Evolutionary conservation across 106 monocot species (phyloP).

Genomic region (Apostasia shenzhenica): DNA sequence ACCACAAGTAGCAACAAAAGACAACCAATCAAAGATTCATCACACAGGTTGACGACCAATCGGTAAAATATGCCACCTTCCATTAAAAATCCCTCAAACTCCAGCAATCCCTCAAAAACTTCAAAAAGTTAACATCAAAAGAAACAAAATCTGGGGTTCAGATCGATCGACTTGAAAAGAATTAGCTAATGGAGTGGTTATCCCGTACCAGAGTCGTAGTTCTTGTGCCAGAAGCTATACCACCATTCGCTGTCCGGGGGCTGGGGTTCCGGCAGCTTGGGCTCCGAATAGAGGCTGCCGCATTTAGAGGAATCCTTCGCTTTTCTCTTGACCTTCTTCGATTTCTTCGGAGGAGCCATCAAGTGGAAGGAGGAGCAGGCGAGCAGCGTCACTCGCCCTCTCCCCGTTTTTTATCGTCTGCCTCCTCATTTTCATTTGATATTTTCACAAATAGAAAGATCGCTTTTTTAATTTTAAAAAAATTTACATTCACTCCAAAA

Average conservation of each 20-base stretch:
- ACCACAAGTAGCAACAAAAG: too few species aligned
- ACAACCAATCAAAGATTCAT: too few species aligned
- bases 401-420: neutral
- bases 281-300: conserved; percentile 5
- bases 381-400: neutral
- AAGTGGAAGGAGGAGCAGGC: neutral
- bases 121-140: neutral
- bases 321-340: conserved; percentile 42
- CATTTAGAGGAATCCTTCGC: conserved; percentile 17
- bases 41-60: too few species aligned
- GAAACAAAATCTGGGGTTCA: neutral
- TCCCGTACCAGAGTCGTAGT: conserved; percentile 18
- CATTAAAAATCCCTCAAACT: too few species aligned
- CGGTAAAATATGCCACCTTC: too few species aligned
- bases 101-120: too few species aligned
- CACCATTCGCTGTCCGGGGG: conserved; percentile 42
- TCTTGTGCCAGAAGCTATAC: conserved; percentile 41
- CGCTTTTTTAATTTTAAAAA: too few species aligned
- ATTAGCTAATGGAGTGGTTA: neutral
- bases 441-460: too few species aligned
- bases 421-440: too few species aligned
- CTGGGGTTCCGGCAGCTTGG: conserved; percentile 14
- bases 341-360: conserved; percentile 47
- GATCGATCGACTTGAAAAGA: neutral
- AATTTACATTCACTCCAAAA: neutral